Evolutionary conservation across 208 protist genomes (phyloP), one percentile per base, ranked within the genome.

Genomic region (Borovskyia barvae): DNA sequence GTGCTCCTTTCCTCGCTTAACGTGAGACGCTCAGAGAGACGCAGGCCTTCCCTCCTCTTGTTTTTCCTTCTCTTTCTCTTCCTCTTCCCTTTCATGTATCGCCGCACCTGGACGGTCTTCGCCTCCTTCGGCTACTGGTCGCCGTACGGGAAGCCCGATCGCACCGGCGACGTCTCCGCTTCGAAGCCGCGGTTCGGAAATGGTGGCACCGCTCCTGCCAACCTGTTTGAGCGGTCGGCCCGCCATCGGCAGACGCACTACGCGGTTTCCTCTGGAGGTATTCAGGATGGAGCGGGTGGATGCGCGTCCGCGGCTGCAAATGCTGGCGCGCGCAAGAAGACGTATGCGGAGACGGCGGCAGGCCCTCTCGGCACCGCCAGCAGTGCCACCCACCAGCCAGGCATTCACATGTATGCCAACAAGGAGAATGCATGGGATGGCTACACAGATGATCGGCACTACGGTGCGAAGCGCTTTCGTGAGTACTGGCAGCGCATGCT

Each of bases 331-430:
- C 46, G 59, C 26, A 48, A 29, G 30, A 75, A 65, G 40, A 55
- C 51, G 3, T 77, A 77, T 33, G 71, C 71, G 11, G 63, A 66
- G 36, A 30, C 17, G 17, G 70, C 70, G n/a, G 71, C 71, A 12
- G 65, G 65, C 4, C 32, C 54, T 9, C 49, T 66, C 20, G 71
- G 65, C 33, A 61, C 65, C 6, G 52, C 62, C 14, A 20, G 46
- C 48, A 64, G 49, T 22, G 25, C 43, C 5, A 33, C 28, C 5
- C 54, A 24, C 32, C 54, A 63, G 54, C 62, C 67, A 20, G 71
- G 52, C n/a, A 67, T 92, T 41, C 85, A 95, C 70, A 69, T 95
- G 74, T 95, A 93, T 63, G 85, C 89, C 3, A 91, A 90, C 67
- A 95, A 93, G 72, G 85, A 92, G 51, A 87, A 86, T 66, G 89